phyloP scores from a whole-genome alignment of 805 yeast species.

The Sugiyamaella marilandica region DNA sequence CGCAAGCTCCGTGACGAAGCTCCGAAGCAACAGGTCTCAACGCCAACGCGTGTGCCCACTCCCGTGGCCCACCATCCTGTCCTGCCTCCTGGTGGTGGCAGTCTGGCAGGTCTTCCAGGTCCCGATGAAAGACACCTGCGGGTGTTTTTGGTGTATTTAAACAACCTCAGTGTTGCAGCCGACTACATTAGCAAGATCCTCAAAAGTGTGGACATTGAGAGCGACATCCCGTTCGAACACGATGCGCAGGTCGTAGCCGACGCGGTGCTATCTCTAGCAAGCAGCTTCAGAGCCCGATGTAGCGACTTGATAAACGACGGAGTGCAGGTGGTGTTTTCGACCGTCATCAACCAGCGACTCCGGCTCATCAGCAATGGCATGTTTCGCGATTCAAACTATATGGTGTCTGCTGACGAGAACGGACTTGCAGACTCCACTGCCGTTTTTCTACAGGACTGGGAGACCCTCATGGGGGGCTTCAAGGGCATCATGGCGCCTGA shows the following conservation, averaged over 20 bases:
- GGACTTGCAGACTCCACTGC: slow-evolving; percentile 18
- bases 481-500: slow-evolving; percentile 50
- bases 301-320: slow-evolving; percentile 42
- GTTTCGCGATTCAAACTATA: slow-evolving; percentile 39
- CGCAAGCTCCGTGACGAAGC: slow-evolving; percentile 43
- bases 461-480: slow-evolving; percentile 58
- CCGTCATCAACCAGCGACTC: slow-evolving; percentile 36
- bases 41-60: slow-evolving; percentile 17
- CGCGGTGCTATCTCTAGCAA: slow-evolving; percentile 23
- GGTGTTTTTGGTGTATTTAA: slow-evolving; percentile 60
- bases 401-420: slow-evolving; percentile 26
- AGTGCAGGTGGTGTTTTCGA: slow-evolving; percentile 38
- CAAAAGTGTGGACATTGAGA: slow-evolving; percentile 35
- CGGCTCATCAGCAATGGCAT: slow-evolving; percentile 34
- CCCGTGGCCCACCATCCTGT: slow-evolving; percentile 8
- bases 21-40: slow-evolving; percentile 32
- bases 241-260: slow-evolving; percentile 21
- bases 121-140: slow-evolving; percentile 46
- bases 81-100: neutral
- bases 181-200: slow-evolving; percentile 53
- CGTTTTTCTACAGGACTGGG: slow-evolving; percentile 64
- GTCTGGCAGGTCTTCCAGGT: slow-evolving; percentile 20
- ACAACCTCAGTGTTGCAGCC: slow-evolving; percentile 63
- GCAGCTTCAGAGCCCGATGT: slow-evolving; percentile 32
- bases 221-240: slow-evolving; percentile 25